A percentile compares a stretch with the other conserved stretches of the same genome.
Evolutionary conservation across 495 filamentous ascomycete genomes (phyloP).

Genomic region (Parathielavia appendiculata): DNA sequence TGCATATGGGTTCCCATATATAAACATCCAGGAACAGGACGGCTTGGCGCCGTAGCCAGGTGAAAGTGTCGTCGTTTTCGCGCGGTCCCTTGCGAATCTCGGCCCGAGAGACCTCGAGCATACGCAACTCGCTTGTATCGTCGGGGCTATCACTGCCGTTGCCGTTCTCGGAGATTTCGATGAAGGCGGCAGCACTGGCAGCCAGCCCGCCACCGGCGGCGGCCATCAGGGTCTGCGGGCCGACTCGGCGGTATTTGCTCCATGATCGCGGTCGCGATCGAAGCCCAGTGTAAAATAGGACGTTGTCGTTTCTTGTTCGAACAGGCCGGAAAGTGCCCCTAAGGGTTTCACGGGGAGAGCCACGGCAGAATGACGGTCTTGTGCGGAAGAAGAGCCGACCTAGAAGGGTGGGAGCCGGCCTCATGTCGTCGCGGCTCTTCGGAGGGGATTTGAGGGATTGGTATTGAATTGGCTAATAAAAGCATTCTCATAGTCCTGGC

Average conservation of each 20-base stretch:
- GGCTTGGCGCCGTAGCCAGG: constrained; percentile 48
- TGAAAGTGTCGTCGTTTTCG: constrained; percentile 53
- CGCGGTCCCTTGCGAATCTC: constrained; percentile 66
- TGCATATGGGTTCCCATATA: constrained; percentile 82
- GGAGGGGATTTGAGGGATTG: background rate
- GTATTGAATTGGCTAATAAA: background rate
- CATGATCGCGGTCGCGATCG: constrained; percentile 20
- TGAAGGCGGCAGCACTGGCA: constrained; percentile 52
- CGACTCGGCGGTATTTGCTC: constrained; percentile 7
- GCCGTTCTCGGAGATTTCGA: constrained; percentile 63
- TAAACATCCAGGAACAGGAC: constrained; percentile 63
- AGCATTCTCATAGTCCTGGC: constrained; percentile 19
- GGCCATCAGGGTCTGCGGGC: constrained; percentile 16
- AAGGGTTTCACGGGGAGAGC: background rate
- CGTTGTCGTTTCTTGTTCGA: background rate
- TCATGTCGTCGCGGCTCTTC: constrained; percentile 28
- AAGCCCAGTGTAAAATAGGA: constrained; percentile 2
- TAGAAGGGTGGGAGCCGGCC: constrained; percentile 21
- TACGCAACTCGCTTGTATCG: constrained; percentile 72
- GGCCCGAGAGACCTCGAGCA: constrained; percentile 72
- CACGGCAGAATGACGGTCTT: constrained; percentile 12
- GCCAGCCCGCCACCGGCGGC: constrained; percentile 48
- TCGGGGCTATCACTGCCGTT: constrained; percentile 53
- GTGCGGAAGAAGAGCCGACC: constrained; percentile 27
- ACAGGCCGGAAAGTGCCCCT: background rate